Conservation (phyloP, 805 yeast species). For the Ogataea saltuana region DNA sequence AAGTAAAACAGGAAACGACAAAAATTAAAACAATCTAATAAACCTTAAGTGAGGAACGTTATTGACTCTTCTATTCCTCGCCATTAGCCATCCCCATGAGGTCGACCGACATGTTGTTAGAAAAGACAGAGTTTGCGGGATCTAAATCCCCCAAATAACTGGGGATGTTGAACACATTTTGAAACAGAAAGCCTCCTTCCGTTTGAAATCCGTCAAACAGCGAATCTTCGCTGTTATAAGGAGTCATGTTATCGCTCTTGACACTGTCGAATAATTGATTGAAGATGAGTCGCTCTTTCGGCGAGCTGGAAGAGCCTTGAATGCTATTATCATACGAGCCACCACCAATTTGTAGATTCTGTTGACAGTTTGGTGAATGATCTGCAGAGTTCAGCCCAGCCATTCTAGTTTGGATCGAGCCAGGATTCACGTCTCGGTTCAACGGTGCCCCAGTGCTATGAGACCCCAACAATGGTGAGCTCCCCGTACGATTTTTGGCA, state of each 20-base stretch:
- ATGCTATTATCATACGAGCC: not conserved
- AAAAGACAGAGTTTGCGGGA: conserved; percentile 3
- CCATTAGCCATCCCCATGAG: conserved; percentile 7
- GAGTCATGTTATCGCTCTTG: conserved; percentile 10
- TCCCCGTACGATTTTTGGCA: no score
- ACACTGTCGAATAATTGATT: conserved; percentile 3
- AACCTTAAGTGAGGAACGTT: not conserved
- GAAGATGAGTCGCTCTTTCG: not conserved
- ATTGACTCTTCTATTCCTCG: not conserved
- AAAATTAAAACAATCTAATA: not conserved
- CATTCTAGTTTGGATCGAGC: no score
- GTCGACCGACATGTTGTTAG: conserved; percentile 6
- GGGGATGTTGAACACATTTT: conserved; percentile 36
- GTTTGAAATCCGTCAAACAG: conserved; percentile 10
- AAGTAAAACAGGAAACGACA: not conserved
- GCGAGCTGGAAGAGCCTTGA: not conserved
- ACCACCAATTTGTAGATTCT: no score
- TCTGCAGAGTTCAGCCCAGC: no score
- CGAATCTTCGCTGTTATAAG: conserved; percentile 16
- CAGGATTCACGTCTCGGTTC: no score
- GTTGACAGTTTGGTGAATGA: not conserved
- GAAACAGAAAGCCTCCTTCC: conserved; percentile 28
- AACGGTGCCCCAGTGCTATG: no score
- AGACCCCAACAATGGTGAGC: no score
- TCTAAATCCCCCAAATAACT: conserved; percentile 31